Evolutionary conservation across 306 rosid species (phyloP).

Genomic region (Erythrophleum fordii): DNA sequence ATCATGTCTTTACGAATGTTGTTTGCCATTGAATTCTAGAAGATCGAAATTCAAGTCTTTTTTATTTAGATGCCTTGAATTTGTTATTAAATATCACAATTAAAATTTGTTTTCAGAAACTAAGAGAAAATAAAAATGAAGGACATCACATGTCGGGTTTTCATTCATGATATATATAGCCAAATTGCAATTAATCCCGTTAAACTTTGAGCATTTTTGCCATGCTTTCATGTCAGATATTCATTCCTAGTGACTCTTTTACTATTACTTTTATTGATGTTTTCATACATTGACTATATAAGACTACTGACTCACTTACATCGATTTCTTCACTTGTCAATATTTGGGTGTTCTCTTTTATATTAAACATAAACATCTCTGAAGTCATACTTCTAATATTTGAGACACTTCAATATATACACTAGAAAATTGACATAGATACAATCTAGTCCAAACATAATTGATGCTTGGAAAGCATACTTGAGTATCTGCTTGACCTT

Average conservation of each 20-base stretch:
- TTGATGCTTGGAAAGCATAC: constrained; percentile 21
- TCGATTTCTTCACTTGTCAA: background rate
- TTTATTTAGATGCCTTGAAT: background rate
- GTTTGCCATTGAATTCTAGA: background rate
- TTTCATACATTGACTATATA: background rate
- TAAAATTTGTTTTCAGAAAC: background rate
- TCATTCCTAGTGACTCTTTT: background rate
- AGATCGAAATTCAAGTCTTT: background rate
- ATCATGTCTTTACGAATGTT: background rate
- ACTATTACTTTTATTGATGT: background rate
- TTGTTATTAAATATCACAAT: background rate
- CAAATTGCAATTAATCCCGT: no score
- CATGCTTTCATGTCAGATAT: background rate
- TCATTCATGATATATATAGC: no score
- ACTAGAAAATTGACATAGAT: background rate
- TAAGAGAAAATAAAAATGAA: background rate
- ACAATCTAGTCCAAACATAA: constrained; percentile 4
- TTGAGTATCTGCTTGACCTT: background rate
- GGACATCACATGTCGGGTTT: no score
- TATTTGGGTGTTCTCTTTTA: background rate
- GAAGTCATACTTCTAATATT: constrained; percentile 9
- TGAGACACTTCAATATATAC: constrained; percentile 1
- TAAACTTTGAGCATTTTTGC: background rate
- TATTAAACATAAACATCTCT: background rate
- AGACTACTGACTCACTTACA: background rate